Conservation (phyloP, 2,329 filamentous ascomycete genomes). For the Leptographium procerum region DNA sequence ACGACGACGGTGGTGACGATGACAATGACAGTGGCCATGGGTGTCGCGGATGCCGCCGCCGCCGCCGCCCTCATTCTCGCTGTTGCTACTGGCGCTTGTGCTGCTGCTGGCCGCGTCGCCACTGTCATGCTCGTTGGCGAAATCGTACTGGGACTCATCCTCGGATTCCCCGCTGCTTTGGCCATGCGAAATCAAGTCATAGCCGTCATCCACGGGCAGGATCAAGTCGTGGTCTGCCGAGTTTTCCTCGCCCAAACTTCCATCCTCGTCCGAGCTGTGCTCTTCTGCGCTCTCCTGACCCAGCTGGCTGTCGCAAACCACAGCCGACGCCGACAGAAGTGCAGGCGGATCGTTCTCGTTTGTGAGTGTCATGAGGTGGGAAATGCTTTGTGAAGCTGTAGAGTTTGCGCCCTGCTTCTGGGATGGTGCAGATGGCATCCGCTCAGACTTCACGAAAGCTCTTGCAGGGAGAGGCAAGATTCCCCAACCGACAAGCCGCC, state of each 20-base stretch:
- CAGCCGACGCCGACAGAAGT: too few species aligned
- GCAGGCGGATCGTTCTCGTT: slow-evolving; percentile 1
- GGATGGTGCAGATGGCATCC: not conserved
- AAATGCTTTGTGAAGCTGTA: not conserved
- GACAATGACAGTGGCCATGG: not conserved
- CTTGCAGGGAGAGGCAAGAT: not conserved
- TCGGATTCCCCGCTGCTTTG: not conserved
- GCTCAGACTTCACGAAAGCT: not conserved
- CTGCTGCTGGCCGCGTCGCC: not conserved
- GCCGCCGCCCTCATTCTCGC: not conserved
- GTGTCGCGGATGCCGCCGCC: not conserved
- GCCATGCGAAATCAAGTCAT: not conserved
- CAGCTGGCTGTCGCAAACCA: not conserved
- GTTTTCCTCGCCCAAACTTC: not conserved
- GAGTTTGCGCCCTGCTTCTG: too few species aligned
- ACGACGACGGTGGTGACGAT: not conserved
- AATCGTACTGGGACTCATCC: not conserved
- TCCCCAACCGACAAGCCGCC: not conserved
- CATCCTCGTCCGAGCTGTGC: not conserved
- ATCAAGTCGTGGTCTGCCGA: not conserved
- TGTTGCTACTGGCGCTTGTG: not conserved
- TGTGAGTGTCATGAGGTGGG: not conserved
- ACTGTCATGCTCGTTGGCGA: not conserved
- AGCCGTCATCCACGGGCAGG: not conserved
- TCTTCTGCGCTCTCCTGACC: not conserved